phyloP scores from a whole-genome alignment of 805 yeast genomes.

The Clavispora asparagi region DNA sequence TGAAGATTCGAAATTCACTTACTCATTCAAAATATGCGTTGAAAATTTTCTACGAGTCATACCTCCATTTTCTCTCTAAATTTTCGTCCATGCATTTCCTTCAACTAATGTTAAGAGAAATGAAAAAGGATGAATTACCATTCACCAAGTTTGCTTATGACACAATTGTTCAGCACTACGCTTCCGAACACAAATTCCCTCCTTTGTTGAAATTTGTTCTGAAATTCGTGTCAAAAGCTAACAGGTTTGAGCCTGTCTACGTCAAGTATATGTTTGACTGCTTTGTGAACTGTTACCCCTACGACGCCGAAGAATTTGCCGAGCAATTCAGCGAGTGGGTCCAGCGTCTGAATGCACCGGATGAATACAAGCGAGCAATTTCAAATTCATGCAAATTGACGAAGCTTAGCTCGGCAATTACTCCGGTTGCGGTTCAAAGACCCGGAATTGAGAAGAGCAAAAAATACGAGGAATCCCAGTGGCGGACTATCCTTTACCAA shows the following conservation, averaged over 20 bases:
- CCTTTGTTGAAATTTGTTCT: conserved; percentile 22
- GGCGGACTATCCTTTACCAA: conserved; percentile 18
- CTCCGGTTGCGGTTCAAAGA: conserved; percentile 21
- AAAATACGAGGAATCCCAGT: conserved; percentile 21
- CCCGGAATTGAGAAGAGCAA: conserved; percentile 10
- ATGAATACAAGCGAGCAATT: background rate
- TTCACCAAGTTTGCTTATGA: conserved; percentile 16
- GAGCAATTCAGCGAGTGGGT: conserved; percentile 16
- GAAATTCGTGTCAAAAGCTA: conserved; percentile 12
- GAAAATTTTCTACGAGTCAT: conserved; percentile 22
- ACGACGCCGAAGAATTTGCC: conserved; percentile 21
- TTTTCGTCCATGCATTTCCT: conserved; percentile 24
- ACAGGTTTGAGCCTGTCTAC: conserved; percentile 18
- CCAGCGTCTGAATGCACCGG: conserved; percentile 10
- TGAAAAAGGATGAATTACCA: conserved; percentile 22
- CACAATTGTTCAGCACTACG: conserved; percentile 22
- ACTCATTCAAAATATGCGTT: conserved; percentile 13
- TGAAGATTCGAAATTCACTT: conserved; percentile 9
- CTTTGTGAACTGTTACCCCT: conserved; percentile 31
- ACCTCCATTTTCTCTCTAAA: conserved; percentile 24
- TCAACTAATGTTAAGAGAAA: conserved; percentile 20
- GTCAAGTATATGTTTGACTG: conserved; percentile 24
- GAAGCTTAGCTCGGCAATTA: conserved; percentile 20
- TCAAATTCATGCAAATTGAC: conserved; percentile 13
- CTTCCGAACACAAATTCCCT: conserved; percentile 23